Evolutionary conservation across 805 yeast genomes (phyloP), one percentile per base, ranked within the genome.

Genomic region (Candida manassasensis): DNA sequence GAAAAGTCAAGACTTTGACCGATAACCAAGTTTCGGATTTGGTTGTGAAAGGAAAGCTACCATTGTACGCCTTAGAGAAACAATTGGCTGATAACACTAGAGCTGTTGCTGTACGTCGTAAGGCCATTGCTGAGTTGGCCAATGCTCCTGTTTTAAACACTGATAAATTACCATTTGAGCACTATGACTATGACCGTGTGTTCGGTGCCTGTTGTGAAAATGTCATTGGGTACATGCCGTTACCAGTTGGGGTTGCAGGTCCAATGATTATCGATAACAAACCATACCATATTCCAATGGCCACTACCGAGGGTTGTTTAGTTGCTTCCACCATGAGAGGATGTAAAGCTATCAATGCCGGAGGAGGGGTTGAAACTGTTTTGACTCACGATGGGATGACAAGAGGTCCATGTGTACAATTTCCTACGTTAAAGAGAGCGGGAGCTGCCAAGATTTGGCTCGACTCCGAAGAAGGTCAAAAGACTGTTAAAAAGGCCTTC

Each of bases 291-390:
- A 81, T 93, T 48, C 99, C 99, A 26, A 87, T 93, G 95, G 99
- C 99, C 18, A 93, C 99, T 12, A 93, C 98, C 22, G 99, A 93
- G 67, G 99, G 99, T 35, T 94, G 97, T 64, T 72, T 93, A 39
- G 97, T 93, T 47, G 99, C 99, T 3, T 88, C 97, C 13, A 83
- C 98, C 10, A 90, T 87, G 95, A 84, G 99, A 63, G 99, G 99
- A 47, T 93, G 97, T 69, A 93, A 93, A 58, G 97, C 97, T 18
- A 84, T 93, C 47, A 93, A 93, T 58, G 80, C 90, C 5, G 98
- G 98, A 41, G 97, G 97, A 34, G 99, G 99, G 60, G 95, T 84
- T 19, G 69, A 76, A 34, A 86, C 98, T 19, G 95, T 90, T 17
- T 72, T 93, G 47, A 86, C 96, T 10, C 84, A 80, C 48, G 99